phyloP scores from a whole-genome alignment of 352 stramenopile genomes.

The Globisporangium lucens region DNA sequence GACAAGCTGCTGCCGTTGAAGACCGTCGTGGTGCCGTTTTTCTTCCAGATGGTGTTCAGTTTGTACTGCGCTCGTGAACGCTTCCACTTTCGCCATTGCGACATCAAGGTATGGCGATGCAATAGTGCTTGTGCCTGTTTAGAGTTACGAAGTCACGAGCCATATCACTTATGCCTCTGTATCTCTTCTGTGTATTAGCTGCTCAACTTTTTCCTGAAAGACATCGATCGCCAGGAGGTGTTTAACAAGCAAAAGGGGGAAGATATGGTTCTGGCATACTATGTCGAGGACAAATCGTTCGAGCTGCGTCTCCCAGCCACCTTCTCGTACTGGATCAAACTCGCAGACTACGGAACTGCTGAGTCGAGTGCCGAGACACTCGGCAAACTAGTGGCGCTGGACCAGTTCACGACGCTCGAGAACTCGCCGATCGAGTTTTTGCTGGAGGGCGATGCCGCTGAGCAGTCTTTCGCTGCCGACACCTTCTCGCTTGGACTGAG shows the following conservation, averaged over 20 bases:
- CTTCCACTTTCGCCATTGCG: conserved; percentile 95
- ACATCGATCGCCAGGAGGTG: conserved; percentile 40
- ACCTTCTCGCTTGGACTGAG: conserved; percentile 95
- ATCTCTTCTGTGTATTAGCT: conserved; percentile 45
- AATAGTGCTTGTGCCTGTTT: not conserved
- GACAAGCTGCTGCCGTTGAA: conserved; percentile 54
- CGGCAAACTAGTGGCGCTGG: conserved; percentile 89
- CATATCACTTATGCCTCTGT: not conserved
- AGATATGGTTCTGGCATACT: conserved; percentile 54
- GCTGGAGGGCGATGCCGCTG: conserved; percentile 88
- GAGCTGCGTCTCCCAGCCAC: conserved; percentile 50
- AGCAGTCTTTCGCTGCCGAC: conserved; percentile 92
- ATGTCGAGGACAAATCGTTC: conserved; percentile 53
- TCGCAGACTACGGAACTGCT: conserved; percentile 97
- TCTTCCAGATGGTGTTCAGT: conserved; percentile 98
- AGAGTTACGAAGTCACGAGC: not conserved
- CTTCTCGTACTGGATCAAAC: conserved; percentile 92
- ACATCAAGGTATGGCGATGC: conserved; percentile 88
- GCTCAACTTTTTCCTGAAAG: conserved; percentile 97
- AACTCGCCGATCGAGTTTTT: conserved; percentile 97
- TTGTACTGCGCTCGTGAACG: conserved; percentile 90
- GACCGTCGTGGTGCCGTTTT: conserved; percentile 71
- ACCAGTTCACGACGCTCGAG: conserved; percentile 97
- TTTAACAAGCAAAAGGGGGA: conserved; percentile 31
- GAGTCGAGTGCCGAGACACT: conserved; percentile 87